A percentile compares a stretch with the other conserved stretches of the same genome.
Conservation (phyloP, 2,329 filamentous ascomycete species). For the Basipetospora chlamydospora region DNA sequence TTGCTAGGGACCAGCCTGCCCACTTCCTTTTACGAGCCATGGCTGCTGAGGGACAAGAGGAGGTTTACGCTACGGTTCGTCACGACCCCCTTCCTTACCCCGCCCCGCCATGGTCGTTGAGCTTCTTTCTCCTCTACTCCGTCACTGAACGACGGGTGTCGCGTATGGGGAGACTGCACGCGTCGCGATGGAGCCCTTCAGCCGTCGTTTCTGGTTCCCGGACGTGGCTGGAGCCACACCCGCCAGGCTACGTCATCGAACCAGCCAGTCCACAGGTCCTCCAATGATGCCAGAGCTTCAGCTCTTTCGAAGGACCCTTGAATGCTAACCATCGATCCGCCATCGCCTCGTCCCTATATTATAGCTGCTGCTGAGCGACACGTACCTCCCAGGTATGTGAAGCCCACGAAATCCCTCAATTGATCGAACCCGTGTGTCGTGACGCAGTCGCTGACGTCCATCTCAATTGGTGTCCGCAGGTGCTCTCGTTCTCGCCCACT, state of each 20-base stretch:
- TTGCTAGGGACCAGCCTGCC: too few species aligned
- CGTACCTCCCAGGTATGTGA: slow-evolving; percentile 71
- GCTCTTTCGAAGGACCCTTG: background rate
- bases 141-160: background rate
- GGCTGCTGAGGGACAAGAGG: slow-evolving; percentile 26
- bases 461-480: too few species aligned
- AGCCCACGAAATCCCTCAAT: background rate
- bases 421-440: too few species aligned
- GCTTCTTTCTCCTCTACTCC: background rate
- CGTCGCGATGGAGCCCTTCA: background rate
- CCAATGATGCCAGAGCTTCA: background rate
- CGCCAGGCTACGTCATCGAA: background rate
- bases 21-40: too few species aligned
- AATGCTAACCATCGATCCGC: slow-evolving; percentile 7
- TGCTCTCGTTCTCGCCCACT: slow-evolving; percentile 86
- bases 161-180: background rate
- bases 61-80: slow-evolving; percentile 44
- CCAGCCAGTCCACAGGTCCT: background rate
- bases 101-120: too few species aligned
- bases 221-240: background rate
- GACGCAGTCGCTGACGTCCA: too few species aligned
- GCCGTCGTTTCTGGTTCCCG: background rate
- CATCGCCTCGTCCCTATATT: slow-evolving; percentile 10
- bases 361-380: slow-evolving; percentile 83
- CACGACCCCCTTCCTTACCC: slow-evolving; percentile 5